A percentile compares a stretch with the other conserved stretches of the same genome.
Evolutionary conservation across 2,329 filamentous ascomycete species (phyloP).

Genomic region (Arthrobotrys sphaeroides): DNA sequence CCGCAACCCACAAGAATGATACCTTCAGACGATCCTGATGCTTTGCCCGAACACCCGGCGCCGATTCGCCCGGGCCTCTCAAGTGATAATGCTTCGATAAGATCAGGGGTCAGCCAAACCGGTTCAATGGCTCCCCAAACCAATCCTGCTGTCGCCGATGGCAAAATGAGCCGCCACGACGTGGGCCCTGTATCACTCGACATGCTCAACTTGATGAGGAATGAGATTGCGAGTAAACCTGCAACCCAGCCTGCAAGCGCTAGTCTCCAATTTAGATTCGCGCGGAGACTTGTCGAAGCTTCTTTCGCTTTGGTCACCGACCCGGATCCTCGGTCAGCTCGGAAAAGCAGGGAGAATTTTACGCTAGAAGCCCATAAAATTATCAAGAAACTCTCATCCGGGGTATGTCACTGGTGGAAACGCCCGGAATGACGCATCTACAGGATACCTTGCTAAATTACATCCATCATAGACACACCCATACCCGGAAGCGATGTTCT

Average conservation of each 20-base stretch:
- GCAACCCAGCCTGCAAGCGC: constrained; percentile 78
- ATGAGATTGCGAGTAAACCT: constrained; percentile 61
- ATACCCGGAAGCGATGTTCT: constrained; percentile 88
- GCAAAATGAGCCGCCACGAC: constrained; percentile 57
- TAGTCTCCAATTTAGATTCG: constrained; percentile 75
- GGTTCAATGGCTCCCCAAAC: constrained; percentile 58
- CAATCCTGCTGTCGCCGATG: constrained; percentile 23
- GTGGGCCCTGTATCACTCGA: constrained; percentile 72
- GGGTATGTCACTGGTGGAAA: constrained; percentile 69
- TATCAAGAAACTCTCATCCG: constrained; percentile 82
- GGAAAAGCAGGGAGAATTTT: constrained; percentile 80
- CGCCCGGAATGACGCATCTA: not conserved
- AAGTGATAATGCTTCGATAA: constrained; percentile 56
- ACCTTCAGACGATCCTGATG: constrained; percentile 60
- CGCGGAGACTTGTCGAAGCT: constrained; percentile 86
- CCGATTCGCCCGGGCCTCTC: constrained; percentile 71
- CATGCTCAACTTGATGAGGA: constrained; percentile 49
- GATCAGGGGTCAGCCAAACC: constrained; percentile 59
- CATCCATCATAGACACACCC: constrained; percentile 55
- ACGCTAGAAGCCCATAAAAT: constrained; percentile 87
- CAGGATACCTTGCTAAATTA: not conserved
- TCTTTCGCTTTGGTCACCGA: constrained; percentile 80
- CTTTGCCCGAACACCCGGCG: constrained; percentile 70
- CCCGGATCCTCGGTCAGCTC: constrained; percentile 72
- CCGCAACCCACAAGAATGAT: not conserved